Base-by-base conservation (phyloP, 2,329 filamentous ascomycete genomes). In the Fusarium irregulare region DNA sequence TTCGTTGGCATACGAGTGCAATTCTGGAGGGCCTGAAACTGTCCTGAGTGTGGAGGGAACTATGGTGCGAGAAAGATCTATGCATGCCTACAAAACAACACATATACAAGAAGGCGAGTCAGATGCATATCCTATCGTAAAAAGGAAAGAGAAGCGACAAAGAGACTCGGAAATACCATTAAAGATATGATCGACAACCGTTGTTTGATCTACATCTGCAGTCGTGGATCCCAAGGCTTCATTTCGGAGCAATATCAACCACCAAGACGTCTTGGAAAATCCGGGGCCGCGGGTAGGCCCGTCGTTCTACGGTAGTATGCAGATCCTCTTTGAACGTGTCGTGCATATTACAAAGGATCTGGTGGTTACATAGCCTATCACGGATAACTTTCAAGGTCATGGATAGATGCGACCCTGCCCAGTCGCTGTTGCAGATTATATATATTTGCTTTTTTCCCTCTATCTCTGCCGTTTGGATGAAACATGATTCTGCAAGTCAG, bases 221-320 rank as follows among this genome's bases (percentile, higher is more conserved):
- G 30, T 21, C 63, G 42, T 57, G 46, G 32, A 48, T 27, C 62
- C 34, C 34, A 57, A 57, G 48, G 55, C 48, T 56, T 60, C 65
- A 54, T 46, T 27, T 30, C 42, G 47, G 37, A 60, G 25, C 9
- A 41, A 46, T 30, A 41, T 21, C 47, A 59, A 14, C 62, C 62
- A n/a, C 32, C 27, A 30, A 30, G 16, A 21, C 21, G 20, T 59
- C 34, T 42, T 28, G 42, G 20, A 59, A 56, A 50, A 47, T 41
- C 49, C 28, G 42, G 57, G 54, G 58, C 53, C 27, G 20, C 67
- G 67, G 67, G 57, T 71, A 68, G 58, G 57, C 57, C 67, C 63
- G 67, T 63, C 50, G 44, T 23, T 50, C 16, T 42, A 42, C 14
- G 14, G 49, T 48, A 55, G 28, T n/a, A 20, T 59, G 58, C 50